Base-by-base conservation (phyloP, 805 yeast genomes). In the Candida adriatica region DNA sequence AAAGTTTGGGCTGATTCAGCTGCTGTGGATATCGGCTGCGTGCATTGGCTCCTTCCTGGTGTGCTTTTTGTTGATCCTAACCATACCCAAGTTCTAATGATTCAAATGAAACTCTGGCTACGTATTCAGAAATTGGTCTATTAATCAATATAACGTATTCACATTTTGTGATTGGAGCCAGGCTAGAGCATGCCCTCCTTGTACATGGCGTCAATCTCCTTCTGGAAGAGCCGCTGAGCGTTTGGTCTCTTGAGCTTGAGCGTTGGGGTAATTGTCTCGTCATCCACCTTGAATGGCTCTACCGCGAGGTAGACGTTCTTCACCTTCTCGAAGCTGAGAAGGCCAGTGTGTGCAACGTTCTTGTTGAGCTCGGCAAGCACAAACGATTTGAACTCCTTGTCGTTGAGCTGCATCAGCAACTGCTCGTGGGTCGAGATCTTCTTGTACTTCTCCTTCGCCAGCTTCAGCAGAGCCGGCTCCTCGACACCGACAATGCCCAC, bases 401-500 rank as follows among this genome's bases (percentile, higher is more conserved):
- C 57, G 42, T 43, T 40, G 23, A 51, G 16, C 9, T 46, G 41
- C 8, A 34, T 7, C 20, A 42, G 19, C 19, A 51, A 13, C 35
- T 51, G 43, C 29, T 51, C 53, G 11, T 31, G 40, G 2, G 54
- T 48, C 8, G 27, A 30, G 30, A 46, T 36, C 28, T 35, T 41
- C 5, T 32, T 23, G 15, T 19, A 18, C 17, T 34, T 34, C 19
- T 34, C 35, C 19, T 35, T 19, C 5, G 42, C 32, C 13, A 39
- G 26, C 25, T 45, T 46, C 27, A 49, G 34, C n/a, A 49, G 27
- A 10, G 35, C 31, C 2, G 58, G 70, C 3, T 68, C 66, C 31
- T 78, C 82, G 28, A 80, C 55, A 19, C 88, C 87, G 24, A 73
- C 47, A 24, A 81, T 55, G 18, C 73, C 86, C 13, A 81, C 78